A percentile compares a stretch with the other conserved stretches of the same genome.
phyloP scores from a whole-genome alignment of 73 alveolate genomes.

The Loxodes magnus region DNA sequence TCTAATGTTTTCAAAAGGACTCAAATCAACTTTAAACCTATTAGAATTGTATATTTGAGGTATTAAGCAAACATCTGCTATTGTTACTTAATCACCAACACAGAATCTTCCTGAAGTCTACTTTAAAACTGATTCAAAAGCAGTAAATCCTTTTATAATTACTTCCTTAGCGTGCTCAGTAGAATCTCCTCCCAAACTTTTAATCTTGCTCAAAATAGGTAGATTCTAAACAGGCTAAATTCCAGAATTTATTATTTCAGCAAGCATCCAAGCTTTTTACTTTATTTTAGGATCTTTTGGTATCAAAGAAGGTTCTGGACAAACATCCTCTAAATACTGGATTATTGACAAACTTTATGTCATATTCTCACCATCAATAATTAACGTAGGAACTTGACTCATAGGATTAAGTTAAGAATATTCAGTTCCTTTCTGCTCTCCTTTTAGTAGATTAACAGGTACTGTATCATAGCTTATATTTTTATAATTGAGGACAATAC shows the following conservation, averaged over 20 bases:
- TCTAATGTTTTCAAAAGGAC: conserved; percentile 19
- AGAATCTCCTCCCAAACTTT: conserved; percentile 19
- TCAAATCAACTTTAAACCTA: conserved; percentile 29
- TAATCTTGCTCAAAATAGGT: conserved; percentile 17
- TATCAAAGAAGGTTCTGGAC: conserved; percentile 27
- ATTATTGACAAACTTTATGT: conserved; percentile 38
- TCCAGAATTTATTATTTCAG: conserved; percentile 46
- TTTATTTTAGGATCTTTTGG: conserved; percentile 29
- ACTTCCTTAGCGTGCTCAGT: conserved; percentile 31
- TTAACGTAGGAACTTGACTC: conserved; percentile 22
- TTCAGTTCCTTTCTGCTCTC: conserved; percentile 30
- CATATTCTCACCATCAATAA: conserved; percentile 19
- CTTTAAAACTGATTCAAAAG: conserved; percentile 8
- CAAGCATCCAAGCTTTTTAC: conserved; percentile 25
- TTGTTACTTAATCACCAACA: conserved; percentile 42
- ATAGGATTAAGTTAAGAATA: conserved; percentile 34
- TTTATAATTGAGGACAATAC: conserved; percentile 41
- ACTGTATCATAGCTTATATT: conserved; percentile 27
- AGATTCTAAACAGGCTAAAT: conserved; percentile 49
- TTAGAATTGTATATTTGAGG: conserved; percentile 39
- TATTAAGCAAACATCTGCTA: conserved; percentile 51
- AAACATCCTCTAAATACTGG: conserved; percentile 46
- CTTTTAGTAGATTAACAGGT: conserved; percentile 30
- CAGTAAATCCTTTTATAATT: conserved; percentile 34
- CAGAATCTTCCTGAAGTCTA: conserved; percentile 44